Conservation (phyloP, 129 eudicot species). For the Oenanthe sinensis region DNA sequence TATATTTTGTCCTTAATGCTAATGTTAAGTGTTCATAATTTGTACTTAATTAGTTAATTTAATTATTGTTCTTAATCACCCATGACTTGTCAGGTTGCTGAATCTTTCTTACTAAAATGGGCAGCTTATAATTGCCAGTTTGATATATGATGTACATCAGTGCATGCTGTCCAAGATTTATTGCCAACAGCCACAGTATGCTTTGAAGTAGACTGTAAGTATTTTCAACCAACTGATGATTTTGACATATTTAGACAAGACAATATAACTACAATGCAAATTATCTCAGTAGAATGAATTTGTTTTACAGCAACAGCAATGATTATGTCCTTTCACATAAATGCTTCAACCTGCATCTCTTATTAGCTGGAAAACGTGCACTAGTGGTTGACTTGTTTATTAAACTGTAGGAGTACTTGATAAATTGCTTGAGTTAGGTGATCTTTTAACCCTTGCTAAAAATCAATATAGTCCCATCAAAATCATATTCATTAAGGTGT, state of each 20-base stretch:
- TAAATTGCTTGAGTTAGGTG: background rate
- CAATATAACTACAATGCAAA: background rate
- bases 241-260: background rate
- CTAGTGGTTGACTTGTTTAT: slow-evolving; percentile 1
- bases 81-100: background rate
- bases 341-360: background rate
- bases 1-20: background rate
- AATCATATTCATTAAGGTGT: background rate
- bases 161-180: background rate
- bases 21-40: background rate
- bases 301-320: slow-evolving; percentile 1
- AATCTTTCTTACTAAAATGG: background rate
- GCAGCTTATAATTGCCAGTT: background rate
- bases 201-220: slow-evolving; percentile 13
- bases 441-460: background rate
- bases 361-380: slow-evolving; percentile 6
- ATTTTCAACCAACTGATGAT: slow-evolving; percentile 11
- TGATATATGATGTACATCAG: background rate
- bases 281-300: slow-evolving; percentile 1
- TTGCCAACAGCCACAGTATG: background rate
- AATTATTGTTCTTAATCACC: background rate
- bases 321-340: background rate
- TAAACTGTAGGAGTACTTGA: background rate
- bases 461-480: background rate
- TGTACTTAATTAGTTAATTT: background rate